Percentiles rank a stretch among this genome's conserved stretches.
These are phyloP conservation scores for Acer campestre DNA, from an alignment of 345 rosid species.

Conservation along the genomic window DNA sequence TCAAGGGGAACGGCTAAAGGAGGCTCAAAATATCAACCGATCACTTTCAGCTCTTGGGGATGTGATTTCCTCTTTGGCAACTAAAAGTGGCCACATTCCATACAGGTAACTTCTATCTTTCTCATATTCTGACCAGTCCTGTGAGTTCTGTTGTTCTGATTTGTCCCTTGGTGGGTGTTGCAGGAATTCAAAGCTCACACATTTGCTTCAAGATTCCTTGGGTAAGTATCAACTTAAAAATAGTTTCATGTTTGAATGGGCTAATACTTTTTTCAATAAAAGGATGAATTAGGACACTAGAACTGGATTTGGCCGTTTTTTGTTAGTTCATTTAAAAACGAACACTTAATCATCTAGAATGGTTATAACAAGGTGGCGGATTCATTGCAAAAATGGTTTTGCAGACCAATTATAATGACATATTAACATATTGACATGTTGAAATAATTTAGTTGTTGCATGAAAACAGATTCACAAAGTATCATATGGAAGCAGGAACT, in stretches of 20 bases:
- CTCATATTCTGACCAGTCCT: neutral
- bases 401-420: neutral
- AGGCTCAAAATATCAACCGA: constrained; percentile 47
- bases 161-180: neutral
- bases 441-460: neutral
- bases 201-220: constrained; percentile 45
- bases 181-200: constrained; percentile 53
- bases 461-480: neutral
- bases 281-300: neutral
- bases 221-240: constrained; percentile 23
- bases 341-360: neutral
- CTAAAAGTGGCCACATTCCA: constrained; percentile 46
- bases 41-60: constrained; percentile 51
- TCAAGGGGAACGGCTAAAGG: constrained; percentile 47
- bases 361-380: neutral
- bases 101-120: constrained; percentile 27
- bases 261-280: too few relatives aligned
- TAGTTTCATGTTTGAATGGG: neutral
- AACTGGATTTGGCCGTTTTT: neutral
- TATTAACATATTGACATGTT: neutral
- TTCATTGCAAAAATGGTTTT: neutral
- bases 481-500: neutral
- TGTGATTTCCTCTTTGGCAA: constrained; percentile 45
- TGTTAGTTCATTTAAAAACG: neutral
- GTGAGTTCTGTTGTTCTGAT: constrained; percentile 5